Evolutionary conservation across 306 rosid species (phyloP), one percentile per base, ranked within the genome.

Genomic region (Quercus engelmannii): DNA sequence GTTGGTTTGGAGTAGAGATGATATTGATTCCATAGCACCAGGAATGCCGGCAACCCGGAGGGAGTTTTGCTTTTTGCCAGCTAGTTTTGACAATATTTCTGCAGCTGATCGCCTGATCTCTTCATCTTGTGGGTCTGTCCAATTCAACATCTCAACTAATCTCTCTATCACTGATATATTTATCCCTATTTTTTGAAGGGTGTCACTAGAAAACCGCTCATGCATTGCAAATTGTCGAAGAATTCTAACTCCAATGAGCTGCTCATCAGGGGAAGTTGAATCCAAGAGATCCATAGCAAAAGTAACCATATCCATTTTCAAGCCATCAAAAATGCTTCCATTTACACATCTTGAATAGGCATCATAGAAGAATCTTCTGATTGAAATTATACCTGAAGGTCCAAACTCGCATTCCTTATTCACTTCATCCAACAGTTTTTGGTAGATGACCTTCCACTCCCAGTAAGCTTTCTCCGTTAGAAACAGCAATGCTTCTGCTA

Each of bases 251-350:
- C 99, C 99, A 6, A 91, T 88, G 33, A 96, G 96, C 88, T 96
- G 92, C 85, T 96, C 99, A 71, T 96, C 99, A 0, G 99, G 74
- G 9, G 97, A 96, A 69, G 77, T 87, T 41, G 99, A 96, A 64
- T 78, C 86, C 86, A 93, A 74, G 15, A 96, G 91, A 76, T 93
- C 98, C 92, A 90, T 91, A 30, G 88, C 93, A 76, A 90, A 91
- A 73, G 91, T 81, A 11, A 91, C 94, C 92, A 96, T 90, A 77
- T 96, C 99, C 99, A 96, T 93, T 79, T 96, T 88, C 87, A 96
- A 69, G 4, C 99, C 98, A 86, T 96, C 97, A 83, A 96, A 96
- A 74, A 96, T 81, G 85, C 97, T 93, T 73, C 91, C 99, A 74
- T 88, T 73, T 59, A 96, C 85, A 78, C 98, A 96, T 79, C 90